phyloP scores from a whole-genome alignment of 768 basidiomycete genomes.

The Neoboletus magnificus region DNA sequence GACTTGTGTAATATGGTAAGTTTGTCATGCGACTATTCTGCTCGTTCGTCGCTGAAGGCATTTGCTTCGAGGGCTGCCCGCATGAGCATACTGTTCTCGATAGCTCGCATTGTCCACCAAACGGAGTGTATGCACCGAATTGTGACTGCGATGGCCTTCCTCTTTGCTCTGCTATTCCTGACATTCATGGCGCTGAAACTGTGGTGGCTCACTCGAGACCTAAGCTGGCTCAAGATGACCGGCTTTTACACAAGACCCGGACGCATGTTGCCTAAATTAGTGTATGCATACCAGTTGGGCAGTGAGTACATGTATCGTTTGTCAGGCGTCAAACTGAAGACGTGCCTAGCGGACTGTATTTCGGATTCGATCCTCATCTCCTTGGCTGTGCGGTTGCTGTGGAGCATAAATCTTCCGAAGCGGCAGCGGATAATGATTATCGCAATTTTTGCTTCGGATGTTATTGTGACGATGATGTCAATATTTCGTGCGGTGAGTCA shows the following conservation, averaged over 20 bases:
- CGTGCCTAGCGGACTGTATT: conserved; percentile 20
- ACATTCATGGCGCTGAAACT: conserved; percentile 2
- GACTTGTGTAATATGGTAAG: conserved; percentile 15
- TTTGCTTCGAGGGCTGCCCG: conserved; percentile 18
- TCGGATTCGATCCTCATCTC: conserved; percentile 16
- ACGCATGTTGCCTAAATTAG: background rate
- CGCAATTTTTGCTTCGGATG: conserved; percentile 7
- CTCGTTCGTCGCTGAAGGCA: background rate
- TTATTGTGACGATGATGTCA: conserved; percentile 9
- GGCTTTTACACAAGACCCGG: background rate
- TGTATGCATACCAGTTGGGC: conserved; percentile 12
- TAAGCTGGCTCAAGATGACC: conserved; percentile 2
- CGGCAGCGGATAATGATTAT: conserved; percentile 16
- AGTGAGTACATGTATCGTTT: conserved; percentile 10
- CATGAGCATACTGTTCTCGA: conserved; percentile 19
- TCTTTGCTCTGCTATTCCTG: conserved; percentile 11
- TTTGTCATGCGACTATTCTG: background rate
- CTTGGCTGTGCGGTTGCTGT: conserved; percentile 9
- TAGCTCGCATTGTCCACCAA: conserved; percentile 18
- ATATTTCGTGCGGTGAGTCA: conserved; percentile 16
- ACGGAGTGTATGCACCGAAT: conserved; percentile 3
- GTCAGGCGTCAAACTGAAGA: background rate
- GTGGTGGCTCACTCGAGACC: conserved; percentile 9
- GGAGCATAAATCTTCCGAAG: conserved; percentile 11
- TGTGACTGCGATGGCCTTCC: conserved; percentile 5